These are phyloP conservation scores for Acanthamoeba healyi DNA, from an alignment of 208 protist genomes.

Conservation along the genomic window DNA sequence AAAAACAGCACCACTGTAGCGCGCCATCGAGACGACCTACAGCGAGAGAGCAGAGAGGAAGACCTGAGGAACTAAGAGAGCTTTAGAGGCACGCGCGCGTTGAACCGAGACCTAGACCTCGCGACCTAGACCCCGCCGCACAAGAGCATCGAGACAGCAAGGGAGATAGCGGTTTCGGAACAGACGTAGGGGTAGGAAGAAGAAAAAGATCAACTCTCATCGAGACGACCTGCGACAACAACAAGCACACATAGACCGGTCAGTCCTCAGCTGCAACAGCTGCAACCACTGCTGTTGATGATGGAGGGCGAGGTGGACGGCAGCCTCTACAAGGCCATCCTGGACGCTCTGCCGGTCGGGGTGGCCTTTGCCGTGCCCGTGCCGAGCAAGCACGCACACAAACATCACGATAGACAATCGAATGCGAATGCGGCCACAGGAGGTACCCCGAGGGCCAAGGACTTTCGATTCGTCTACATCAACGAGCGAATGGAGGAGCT, in stretches of 20 bases:
- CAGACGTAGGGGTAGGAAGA: too few relatives aligned
- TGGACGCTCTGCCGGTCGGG: constrained; percentile 1
- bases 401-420: not conserved
- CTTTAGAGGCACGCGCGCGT: not conserved
- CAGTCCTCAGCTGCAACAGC: not conserved
- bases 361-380: constrained; percentile 57
- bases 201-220: too few relatives aligned
- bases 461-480: constrained; percentile 49
- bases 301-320: not conserved
- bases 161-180: too few relatives aligned
- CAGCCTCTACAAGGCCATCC: constrained; percentile 28
- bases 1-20: too few relatives aligned
- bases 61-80: not conserved
- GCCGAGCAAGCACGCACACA: not conserved
- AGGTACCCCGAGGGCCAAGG: not conserved
- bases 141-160: too few relatives aligned
- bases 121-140: too few relatives aligned
- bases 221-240: too few relatives aligned
- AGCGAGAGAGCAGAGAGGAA: not conserved
- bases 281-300: not conserved
- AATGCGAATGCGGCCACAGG: not conserved
- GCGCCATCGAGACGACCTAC: not conserved
- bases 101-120: not conserved
- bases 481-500: constrained; percentile 27
- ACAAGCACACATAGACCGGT: not conserved